These are phyloP conservation scores for Capronia coronata DNA, from an alignment of 2,329 filamentous ascomycete genomes.

Conservation along the genomic window DNA sequence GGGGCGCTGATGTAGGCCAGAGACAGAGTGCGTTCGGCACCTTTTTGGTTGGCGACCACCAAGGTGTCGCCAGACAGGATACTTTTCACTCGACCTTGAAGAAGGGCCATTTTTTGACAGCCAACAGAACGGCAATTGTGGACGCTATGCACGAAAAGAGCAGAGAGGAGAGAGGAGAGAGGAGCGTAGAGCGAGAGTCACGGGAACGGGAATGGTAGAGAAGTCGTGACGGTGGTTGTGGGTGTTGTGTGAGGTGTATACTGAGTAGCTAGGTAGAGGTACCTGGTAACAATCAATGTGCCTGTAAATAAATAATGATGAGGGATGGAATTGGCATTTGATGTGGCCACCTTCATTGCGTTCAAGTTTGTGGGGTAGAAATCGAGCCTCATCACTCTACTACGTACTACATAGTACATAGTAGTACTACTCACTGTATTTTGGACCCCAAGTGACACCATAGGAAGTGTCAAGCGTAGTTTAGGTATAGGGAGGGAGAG, in stretches of 20 bases:
- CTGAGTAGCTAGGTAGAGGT: no score
- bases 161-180: neutral
- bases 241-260: neutral
- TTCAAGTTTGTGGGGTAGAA: conserved; percentile 9
- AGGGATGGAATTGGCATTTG: no score
- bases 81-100: conserved; percentile 75
- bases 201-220: neutral
- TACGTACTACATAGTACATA: no score
- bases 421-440: no score
- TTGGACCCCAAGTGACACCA: no score
- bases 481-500: no score
- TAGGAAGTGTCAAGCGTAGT: no score
- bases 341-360: no score
- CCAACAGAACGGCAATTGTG: conserved; percentile 1
- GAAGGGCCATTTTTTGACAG: conserved; percentile 27
- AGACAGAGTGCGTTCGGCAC: conserved; percentile 77
- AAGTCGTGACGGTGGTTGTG: neutral
- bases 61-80: conserved; percentile 91
- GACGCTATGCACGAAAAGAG: conserved; percentile 15
- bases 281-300: no score
- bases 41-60: conserved; percentile 71
- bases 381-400: no score
- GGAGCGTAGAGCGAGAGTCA: neutral
- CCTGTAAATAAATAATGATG: no score
- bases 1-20: conserved; percentile 89